Base-by-base conservation (phyloP, 352 stramenopile species). In the Phytophthora tubulina region DNA sequence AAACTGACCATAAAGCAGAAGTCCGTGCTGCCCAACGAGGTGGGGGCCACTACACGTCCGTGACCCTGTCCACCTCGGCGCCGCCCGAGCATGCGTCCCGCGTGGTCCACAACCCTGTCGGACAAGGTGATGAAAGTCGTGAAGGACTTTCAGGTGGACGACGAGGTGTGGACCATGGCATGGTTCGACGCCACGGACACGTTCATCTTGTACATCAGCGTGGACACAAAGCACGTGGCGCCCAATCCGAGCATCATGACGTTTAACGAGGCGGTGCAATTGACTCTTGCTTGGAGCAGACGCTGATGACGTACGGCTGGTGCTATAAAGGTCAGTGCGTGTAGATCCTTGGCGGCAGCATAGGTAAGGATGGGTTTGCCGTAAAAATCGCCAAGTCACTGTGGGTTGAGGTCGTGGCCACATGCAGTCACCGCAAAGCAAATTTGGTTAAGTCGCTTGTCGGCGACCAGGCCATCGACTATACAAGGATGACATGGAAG, bases 371-470 rank as follows among this genome's bases (percentile, higher is more conserved):
- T 15, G 30, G 84, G 7, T 82, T 85, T 32, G 86, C 59, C 10
- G 55, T 90, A 27, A 85, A 94, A 52, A 76, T 95, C 55, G 82
- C 84, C 35, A 88, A 89, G 68, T 66, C 68, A 4, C 30, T 79
- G 6, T 75, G 72, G 1, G 76, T 72, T 7, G 46, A 67, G 33
- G 65, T 79, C 3, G 58, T 86, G 21, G 65, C 67, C 7, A 85
- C 79, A 14, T 73, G 71, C 39, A 90, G 80, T 52, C 53, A 66
- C 9, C 71, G 73, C 56, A 88, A 91, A 51, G 70, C 63, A 7
- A 75, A 77, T 42, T 61, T 78, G 11, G 83, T 86, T 31, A 69
- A 79, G 58, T 73, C 71, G 13, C 49, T 88, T 4, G 82, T 80
- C n/a, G 83, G 79, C 4, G 73, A 91, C 51, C 56, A 77, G 38